Evolutionary conservation across 2,329 filamentous ascomycete species (phyloP).

Genomic region (Cladorrhinum sp.): DNA sequence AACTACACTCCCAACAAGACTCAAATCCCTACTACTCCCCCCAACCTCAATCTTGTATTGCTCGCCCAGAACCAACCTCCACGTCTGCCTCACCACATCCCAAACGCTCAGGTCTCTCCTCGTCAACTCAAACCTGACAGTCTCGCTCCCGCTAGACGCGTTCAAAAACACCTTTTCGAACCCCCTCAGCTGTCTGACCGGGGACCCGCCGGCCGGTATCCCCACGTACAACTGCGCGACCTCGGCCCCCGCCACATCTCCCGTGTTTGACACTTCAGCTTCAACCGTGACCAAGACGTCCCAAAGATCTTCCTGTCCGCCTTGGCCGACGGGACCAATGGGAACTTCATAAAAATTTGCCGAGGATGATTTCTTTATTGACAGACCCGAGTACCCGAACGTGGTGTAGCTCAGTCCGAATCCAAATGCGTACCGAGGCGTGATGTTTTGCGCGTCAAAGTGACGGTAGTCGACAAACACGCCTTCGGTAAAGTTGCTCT

Average conservation of each 20-base stretch:
- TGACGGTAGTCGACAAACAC: conserved; percentile 54
- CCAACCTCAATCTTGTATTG: conserved; percentile 48
- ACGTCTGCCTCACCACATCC: conserved; percentile 60
- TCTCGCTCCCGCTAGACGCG: conserved; percentile 39
- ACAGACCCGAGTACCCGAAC: conserved; percentile 47
- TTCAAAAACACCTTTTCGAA: conserved; percentile 60
- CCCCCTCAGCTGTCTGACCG: conserved; percentile 60
- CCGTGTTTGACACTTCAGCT: conserved; percentile 43
- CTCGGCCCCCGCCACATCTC: conserved; percentile 42
- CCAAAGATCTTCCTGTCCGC: conserved; percentile 48
- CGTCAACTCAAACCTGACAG: conserved; percentile 52
- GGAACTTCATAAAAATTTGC: conserved; percentile 36
- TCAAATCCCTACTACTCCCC: conserved; percentile 45
- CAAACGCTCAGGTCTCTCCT: conserved; percentile 65
- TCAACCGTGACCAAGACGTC: conserved; percentile 41
- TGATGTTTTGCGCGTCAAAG: conserved; percentile 48
- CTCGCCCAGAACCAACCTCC: conserved; percentile 49
- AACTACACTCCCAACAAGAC: conserved; percentile 38
- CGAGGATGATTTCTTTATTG: conserved; percentile 31
- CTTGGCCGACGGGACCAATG: conserved; percentile 38
- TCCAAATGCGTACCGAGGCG: conserved; percentile 54
- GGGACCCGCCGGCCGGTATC: conserved; percentile 40
- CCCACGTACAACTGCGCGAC: conserved; percentile 48
- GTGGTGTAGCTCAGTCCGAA: conserved; percentile 56
- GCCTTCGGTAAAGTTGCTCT: conserved; percentile 52